Base-by-base conservation (phyloP, 2,329 filamentous ascomycete genomes). In the Talaromyces piceae region DNA sequence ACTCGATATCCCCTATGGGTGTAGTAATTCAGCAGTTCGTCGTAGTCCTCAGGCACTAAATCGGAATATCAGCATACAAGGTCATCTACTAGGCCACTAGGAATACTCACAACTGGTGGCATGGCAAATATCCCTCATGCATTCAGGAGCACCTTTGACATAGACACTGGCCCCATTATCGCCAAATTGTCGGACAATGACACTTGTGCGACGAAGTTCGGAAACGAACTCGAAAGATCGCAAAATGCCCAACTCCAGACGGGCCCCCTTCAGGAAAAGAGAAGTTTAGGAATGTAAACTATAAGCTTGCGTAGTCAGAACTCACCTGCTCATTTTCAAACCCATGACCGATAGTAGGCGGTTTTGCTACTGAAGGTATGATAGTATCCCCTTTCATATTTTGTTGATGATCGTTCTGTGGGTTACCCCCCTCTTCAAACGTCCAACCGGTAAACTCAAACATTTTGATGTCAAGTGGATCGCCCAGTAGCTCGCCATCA, bases 391-490 rank as follows among this genome's bases (percentile, higher is more conserved):
- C 86, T 44, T 91, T 88, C 18, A 88, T 84, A 46, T 87, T 82
- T 39, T 77, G 77, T 48, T 81, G 81, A 20, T 54, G 33, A 25
- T 77, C 79, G 22, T 77, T 70, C 48, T 78, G 78, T 58, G 91
- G 84, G 43, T 83, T 83, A 2, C 90, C 66, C 18, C 66, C 89
- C 73, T 98, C 93, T 65, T 95, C 87, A 59, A 88, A 98, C 3
- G 82, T 80, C 93, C 93, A 98, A 5, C 81, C 80, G 0, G 93
- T 97, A 59, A 95, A 98, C 57, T 95, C 86, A 65, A 98, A 98
- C 93, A 98, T 98, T 66, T 97, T 97, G 52, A 96, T 77, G 66
- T 98, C 93, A 1, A 98, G 76, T 4, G 94, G 93, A 62, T 98
- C 93, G 1, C 93, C 93, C 28, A 98, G 79, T 37, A 97, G 79